These are phyloP conservation scores for Pittosporum tobira DNA, from an alignment of 129 eudicot species.

Conservation along the genomic window DNA sequence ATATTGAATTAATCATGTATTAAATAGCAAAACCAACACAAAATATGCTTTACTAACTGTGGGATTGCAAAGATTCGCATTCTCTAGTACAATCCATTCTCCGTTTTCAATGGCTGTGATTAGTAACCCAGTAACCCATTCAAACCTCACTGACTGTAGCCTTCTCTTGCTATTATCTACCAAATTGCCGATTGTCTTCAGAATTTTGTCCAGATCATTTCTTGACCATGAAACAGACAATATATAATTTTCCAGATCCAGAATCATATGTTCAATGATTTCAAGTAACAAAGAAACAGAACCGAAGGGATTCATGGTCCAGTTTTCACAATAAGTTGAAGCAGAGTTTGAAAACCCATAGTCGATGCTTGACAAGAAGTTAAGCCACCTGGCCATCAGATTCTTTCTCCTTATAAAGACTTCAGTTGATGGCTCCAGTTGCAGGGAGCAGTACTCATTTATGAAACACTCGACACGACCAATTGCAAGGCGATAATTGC, in stretches of 20 bases:
- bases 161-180: conserved; percentile 34
- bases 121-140: conserved; percentile 83
- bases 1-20: not conserved
- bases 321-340: conserved; percentile 24
- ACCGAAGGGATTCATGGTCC: conserved; percentile 24
- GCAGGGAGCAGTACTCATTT: conserved; percentile 48
- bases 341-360: conserved; percentile 25
- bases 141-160: conserved; percentile 64
- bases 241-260: conserved; percentile 19
- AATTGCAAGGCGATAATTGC: conserved; percentile 58
- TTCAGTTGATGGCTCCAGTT: conserved; percentile 35
- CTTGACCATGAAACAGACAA: conserved; percentile 35
- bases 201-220: conserved; percentile 46
- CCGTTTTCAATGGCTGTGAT: conserved; percentile 89
- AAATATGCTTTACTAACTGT: conserved; percentile 55
- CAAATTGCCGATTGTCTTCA: conserved; percentile 41
- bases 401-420: conserved; percentile 28
- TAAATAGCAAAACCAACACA: not conserved
- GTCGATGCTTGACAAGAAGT: conserved; percentile 43
- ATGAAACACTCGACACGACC: conserved; percentile 60
- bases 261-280: conserved; percentile 40
- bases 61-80: conserved; percentile 98
- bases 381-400: conserved; percentile 47
- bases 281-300: conserved; percentile 39
- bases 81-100: conserved; percentile 92